These are phyloP conservation scores for Sindora glabra DNA, from an alignment of 306 rosid species.

Conservation along the genomic window DNA sequence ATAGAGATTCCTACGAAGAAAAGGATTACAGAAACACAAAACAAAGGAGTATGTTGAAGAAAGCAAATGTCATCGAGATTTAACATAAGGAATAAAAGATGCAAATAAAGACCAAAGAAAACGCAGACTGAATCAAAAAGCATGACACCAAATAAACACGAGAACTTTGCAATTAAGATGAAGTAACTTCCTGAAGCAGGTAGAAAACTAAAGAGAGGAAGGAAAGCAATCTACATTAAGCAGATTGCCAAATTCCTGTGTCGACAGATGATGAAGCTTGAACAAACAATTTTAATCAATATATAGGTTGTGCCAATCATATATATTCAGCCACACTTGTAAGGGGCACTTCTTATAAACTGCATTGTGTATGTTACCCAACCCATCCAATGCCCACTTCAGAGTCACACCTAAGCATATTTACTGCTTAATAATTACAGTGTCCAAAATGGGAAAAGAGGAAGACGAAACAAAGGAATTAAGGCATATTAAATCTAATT, in stretches of 20 bases:
- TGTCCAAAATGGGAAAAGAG: constrained; percentile 1
- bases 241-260: no score
- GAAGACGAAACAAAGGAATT: no score
- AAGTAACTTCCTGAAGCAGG: neutral
- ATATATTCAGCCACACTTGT: neutral
- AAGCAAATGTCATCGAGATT: neutral
- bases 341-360: neutral
- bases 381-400: constrained; percentile 3
- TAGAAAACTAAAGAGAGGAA: neutral
- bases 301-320: neutral
- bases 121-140: neutral
- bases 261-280: neutral
- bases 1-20: neutral
- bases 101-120: neutral
- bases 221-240: no score
- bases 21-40: neutral
- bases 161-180: neutral
- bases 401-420: neutral
- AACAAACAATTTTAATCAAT: neutral
- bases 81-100: neutral
- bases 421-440: neutral
- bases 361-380: constrained; percentile 14
- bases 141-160: neutral
- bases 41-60: neutral
- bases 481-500: no score